A percentile compares a stretch with the other conserved stretches of the same genome.
Evolutionary conservation across 148 eudicot species (phyloP).

Genomic region (Polygonum maritimum): DNA sequence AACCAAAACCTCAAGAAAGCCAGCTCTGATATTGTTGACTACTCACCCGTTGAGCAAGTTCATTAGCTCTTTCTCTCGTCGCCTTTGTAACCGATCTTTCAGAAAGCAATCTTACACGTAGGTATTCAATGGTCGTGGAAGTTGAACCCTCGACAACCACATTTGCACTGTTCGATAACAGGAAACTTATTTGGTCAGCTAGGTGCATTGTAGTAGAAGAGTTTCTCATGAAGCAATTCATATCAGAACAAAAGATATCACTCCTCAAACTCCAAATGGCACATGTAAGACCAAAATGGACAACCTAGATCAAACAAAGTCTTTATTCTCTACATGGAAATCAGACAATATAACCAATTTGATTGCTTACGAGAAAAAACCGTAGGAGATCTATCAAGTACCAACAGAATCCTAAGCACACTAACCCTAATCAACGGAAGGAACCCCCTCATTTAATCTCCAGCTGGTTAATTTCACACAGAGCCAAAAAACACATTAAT

Average conservation of each 20-base stretch:
- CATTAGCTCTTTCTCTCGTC: constrained; percentile 77
- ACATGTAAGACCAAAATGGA: neutral
- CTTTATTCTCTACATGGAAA: neutral
- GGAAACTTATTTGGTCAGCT: neutral
- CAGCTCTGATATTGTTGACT: neutral
- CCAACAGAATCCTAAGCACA: neutral
- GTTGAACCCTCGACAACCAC: constrained; percentile 36
- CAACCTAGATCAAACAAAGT: neutral
- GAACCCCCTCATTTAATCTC: neutral
- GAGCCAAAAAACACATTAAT: neutral
- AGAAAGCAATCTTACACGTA: constrained; percentile 67
- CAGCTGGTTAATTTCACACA: neutral
- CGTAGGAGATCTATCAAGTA: neutral
- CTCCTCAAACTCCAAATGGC: neutral
- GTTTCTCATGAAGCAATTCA: neutral
- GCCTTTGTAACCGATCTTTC: constrained; percentile 80
- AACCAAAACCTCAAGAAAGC: neutral
- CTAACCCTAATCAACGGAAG: neutral
- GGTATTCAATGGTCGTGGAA: constrained; percentile 64
- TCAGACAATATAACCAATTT: neutral
- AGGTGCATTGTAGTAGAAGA: neutral
- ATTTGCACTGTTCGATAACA: constrained; percentile 28
- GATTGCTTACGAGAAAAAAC: neutral
- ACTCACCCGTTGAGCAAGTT: constrained; percentile 76
- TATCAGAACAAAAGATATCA: neutral